phyloP scores from a whole-genome alignment of 352 stramenopile genomes.

The Phytophthora multivora region DNA sequence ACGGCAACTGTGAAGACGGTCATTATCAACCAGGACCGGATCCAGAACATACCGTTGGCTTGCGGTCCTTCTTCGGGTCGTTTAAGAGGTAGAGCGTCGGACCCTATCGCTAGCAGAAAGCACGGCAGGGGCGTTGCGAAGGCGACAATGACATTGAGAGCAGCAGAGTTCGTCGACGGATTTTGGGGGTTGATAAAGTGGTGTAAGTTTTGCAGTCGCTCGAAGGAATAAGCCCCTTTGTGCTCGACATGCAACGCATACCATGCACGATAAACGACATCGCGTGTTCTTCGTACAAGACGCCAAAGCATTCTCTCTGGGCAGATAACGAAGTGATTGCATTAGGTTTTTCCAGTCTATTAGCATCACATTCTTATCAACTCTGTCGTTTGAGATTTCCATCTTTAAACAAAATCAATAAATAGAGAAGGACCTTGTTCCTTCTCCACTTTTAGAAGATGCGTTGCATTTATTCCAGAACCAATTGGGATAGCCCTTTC shows the following conservation, averaged over 20 bases:
- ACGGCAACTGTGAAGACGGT: conserved; percentile 14
- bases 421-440: too few relatives aligned
- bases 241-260: conserved; percentile 22
- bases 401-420: too few relatives aligned
- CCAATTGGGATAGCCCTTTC: too few relatives aligned
- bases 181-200: conserved; percentile 14
- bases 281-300: conserved; percentile 3
- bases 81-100: conserved; percentile 20
- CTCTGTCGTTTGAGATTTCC: too few relatives aligned
- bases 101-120: conserved; percentile 9
- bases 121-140: conserved; percentile 14
- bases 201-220: conserved; percentile 19
- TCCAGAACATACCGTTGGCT: conserved; percentile 23
- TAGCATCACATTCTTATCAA: too few relatives aligned
- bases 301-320: conserved; percentile 4
- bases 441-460: too few relatives aligned
- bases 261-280: conserved; percentile 11
- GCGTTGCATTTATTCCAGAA: too few relatives aligned
- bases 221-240: conserved; percentile 23
- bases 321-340: too few relatives aligned
- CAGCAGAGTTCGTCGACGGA: background rate
- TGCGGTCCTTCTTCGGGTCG: conserved; percentile 10
- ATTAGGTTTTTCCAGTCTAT: too few relatives aligned
- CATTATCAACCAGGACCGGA: conserved; percentile 17
- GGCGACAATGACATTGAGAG: conserved; percentile 9